Base-by-base conservation (phyloP, 129 eudicot genomes). In the Lactuca sativa region DNA sequence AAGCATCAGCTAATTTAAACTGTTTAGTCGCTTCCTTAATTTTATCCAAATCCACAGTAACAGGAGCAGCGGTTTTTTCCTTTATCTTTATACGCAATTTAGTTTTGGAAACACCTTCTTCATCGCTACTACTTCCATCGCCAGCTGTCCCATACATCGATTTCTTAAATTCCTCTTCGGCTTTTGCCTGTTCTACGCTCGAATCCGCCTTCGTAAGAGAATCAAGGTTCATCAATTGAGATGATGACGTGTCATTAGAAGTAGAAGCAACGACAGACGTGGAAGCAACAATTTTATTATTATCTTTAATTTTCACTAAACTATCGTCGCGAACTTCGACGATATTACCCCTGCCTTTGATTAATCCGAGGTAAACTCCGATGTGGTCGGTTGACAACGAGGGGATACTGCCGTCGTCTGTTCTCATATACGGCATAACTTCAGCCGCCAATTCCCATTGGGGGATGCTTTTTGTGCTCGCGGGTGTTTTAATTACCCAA, bases 381-480 rank as follows among this genome's bases (percentile, higher is more conserved):
- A 93, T 87, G 41, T 93, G 96, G 67, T 93, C 99, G 0, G 97
- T 85, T 8, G 89, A 86, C 60, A 90, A 89, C 31, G 97, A 88
- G 4, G 99, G 97, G 63, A 93, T 90, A 15, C 95, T 82, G 11
- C 99, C 99, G 69, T 90, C 99, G 62, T 93, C 95, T 6, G 97
- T 93, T 78, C 72, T 87, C 99, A 93, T 93, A 83, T 90, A 93
- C 33, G 99, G 99, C 86, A 86, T 93, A 65, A 93, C 99, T 81
- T 93, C 95, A 40, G 95, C 99, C 62, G 99, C 99, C 14, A 93
- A 82, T 61, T 81, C 99, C 99, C 99, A 93, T 61, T 93, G 97
- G 44, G 95, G 97, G 40, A 90, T 90, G 73, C 76, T 84, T 84
- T 93, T 93, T 33, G 86, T 71, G 64, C 71, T 93, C 16, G 84